phyloP scores from a whole-genome alignment of 805 yeast genomes.

The Pichia thaimueangensis region DNA sequence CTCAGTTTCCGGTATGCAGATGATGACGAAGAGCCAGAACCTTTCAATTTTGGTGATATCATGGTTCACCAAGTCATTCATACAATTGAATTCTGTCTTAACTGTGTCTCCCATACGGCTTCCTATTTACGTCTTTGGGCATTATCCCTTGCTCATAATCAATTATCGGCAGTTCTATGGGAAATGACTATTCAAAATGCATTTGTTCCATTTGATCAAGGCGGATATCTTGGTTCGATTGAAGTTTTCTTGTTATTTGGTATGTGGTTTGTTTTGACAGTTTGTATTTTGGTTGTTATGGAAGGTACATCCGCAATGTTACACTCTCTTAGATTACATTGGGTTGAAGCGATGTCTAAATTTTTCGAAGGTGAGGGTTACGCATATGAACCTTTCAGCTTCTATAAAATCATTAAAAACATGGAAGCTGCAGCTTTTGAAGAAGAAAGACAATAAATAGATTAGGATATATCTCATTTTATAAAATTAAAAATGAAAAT shows the following conservation, averaged over 20 bases:
- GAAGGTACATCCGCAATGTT: constrained; percentile 99
- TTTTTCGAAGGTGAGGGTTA: constrained; percentile 95
- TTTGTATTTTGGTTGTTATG: constrained; percentile 88
- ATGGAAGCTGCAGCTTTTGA: constrained; percentile 10
- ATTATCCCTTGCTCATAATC: constrained; percentile 92
- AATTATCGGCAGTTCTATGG: constrained; percentile 93
- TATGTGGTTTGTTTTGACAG: constrained; percentile 92
- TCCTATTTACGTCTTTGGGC: constrained; percentile 97
- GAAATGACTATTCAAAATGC: constrained; percentile 85
- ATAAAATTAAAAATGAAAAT: too few species aligned
- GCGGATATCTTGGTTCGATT: constrained; percentile 58
- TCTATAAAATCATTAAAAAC: constrained; percentile 28
- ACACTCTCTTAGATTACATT: constrained; percentile 95
- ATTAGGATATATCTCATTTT: too few species aligned
- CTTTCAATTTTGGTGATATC: constrained; percentile 66
- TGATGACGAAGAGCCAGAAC: constrained; percentile 45
- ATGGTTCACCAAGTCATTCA: constrained; percentile 97
- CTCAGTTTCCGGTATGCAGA: constrained; percentile 36
- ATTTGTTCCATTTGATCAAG: constrained; percentile 32
- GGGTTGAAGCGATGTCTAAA: constrained; percentile 99
- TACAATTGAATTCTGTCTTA: constrained; percentile 94
- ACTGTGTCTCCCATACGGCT: constrained; percentile 98
- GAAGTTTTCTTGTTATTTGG: constrained; percentile 78
- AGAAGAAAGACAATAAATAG: constrained; percentile 5
- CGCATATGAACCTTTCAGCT: constrained; percentile 58